These are phyloP conservation scores for Globisporangium radiosum DNA, from an alignment of 352 stramenopile genomes.

Conservation along the genomic window DNA sequence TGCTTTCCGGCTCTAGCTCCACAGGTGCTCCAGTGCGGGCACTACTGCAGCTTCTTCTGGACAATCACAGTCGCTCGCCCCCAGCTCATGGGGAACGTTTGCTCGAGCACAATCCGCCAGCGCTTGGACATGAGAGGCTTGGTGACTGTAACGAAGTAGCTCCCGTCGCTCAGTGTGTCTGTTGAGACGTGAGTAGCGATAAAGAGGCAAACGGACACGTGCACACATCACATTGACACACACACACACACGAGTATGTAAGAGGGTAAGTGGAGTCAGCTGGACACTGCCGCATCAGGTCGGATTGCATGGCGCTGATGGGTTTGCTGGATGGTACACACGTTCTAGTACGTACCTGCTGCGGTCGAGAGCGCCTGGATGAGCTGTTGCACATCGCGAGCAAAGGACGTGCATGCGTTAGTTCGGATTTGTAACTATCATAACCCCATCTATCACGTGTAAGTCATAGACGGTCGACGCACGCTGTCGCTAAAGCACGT, in stretches of 20 bases:
- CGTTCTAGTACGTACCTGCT: conserved; percentile 5
- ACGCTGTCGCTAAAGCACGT: conserved; percentile 70
- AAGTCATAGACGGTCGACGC: conserved; percentile 3
- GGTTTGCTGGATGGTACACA: too few species aligned
- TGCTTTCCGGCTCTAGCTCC: too few species aligned
- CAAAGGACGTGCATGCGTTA: background rate
- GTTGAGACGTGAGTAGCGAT: background rate
- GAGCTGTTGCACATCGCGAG: conserved; percentile 9
- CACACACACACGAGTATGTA: too few species aligned
- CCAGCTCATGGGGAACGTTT: conserved; percentile 67
- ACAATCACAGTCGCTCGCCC: conserved; percentile 51
- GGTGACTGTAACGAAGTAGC: conserved; percentile 56
- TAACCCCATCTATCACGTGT: background rate
- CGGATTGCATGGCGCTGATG: too few species aligned
- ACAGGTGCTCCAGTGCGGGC: too few species aligned
- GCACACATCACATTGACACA: too few species aligned
- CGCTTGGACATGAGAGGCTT: conserved; percentile 47
- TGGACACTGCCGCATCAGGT: too few species aligned
- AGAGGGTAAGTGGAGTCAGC: too few species aligned
- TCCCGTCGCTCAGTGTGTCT: conserved; percentile 40
- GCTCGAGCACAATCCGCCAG: conserved; percentile 55
- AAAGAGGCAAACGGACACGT: too few species aligned
- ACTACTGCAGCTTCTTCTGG: conserved; percentile 32
- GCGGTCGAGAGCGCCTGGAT: conserved; percentile 20
- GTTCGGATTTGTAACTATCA: background rate